Base-by-base conservation (phyloP, 345 rosid species). In the Camelina sativa region DNA sequence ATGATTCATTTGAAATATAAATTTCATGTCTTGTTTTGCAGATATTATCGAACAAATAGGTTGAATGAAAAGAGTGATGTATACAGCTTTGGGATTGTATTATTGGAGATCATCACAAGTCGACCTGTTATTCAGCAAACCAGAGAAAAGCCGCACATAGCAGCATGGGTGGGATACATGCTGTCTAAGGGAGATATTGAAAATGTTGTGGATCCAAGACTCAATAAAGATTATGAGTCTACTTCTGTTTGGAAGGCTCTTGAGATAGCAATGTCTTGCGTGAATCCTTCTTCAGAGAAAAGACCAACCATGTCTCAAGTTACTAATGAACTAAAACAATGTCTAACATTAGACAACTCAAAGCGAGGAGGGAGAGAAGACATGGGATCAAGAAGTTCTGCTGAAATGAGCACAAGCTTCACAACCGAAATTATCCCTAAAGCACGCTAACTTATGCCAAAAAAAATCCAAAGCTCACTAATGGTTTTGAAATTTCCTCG, bases 91-190 rank as follows among this genome's bases (percentile, higher is more conserved):
- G 84, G 85, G 0, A 69, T 82, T 5, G 66, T 79, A 8, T 77
- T 85, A 1, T 34, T 85, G 20, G 79, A 79, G 67, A 46, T 79
- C 4, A 79, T 85, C 19, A 82, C 88, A 32, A 68, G 77, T 22
- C 75, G 7, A 3, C 72, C 72, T 3, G 80, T 52, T 11, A 58
- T 78, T n/a, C 38, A 68, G 0, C 64, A 71, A 25, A 57, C 61
- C n/a, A 20, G 59, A 2, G 59, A n/a, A 8, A 38, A 20, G 19
- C 11, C 52, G n/a, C 76, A 57, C 40, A 55, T 80, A 30, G 58
- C 32, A 30, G 71, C 28, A 16, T 54, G 59, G 59, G 59, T 54
- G 4, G 59, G 59, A 12, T 54, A 12, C 35, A 54, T 54, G 59
- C 59, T 54, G 6, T 12, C 17, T 7, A 54, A 54, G 5, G 37